Evolutionary conservation across 116 monocot genomes (phyloP), one percentile per base, ranked within the genome.

Genomic region (Trichopus zeylanicus): DNA sequence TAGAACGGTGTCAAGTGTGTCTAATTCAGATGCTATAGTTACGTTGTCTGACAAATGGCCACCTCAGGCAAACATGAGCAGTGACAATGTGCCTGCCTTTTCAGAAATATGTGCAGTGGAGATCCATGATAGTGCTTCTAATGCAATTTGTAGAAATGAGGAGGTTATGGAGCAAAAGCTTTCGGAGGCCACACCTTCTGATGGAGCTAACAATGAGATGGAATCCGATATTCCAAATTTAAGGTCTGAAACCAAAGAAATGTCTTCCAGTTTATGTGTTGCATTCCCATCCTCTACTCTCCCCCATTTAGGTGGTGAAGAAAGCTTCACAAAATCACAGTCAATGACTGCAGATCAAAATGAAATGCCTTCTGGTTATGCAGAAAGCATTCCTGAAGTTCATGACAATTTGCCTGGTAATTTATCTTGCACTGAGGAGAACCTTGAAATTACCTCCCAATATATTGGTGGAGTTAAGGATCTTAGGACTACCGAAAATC

Each of bases 141-240:
- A 75, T 31, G 53, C 8, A 2, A 9, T 53, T 2, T 13, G 2
- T 12, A 28, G 35, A 42, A 56, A 61, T 55, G 46, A 16, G 26
- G 69, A 75, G 37, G 71, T 55, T 57, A 56, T 62, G 57, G 64
- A 63, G 25, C 26, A 54, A 25, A 34, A 53, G 26, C 48, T 61
- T 33, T 63, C 67, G 32, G 61, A 47, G 32, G 19, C 57, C 61
- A 56, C 56, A 24, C 29, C 29, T 7, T 61, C 62, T 55, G 54
- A 65, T 62, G 55, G 47, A 47, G 38, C 31, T 29, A 60, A 26
- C 51, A n/a, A 63, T 35, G 48, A 8, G 15, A 62, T 53, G 13
- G 32, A 20, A 68, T 38, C 48, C 18, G 60, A 39, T 48, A n/a
- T 18, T 38, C 4, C 29, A 25, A 59, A 53, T 48, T 29, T 59